Base-by-base conservation (phyloP, 805 yeast species). In the Metschnikowia hibisci region DNA sequence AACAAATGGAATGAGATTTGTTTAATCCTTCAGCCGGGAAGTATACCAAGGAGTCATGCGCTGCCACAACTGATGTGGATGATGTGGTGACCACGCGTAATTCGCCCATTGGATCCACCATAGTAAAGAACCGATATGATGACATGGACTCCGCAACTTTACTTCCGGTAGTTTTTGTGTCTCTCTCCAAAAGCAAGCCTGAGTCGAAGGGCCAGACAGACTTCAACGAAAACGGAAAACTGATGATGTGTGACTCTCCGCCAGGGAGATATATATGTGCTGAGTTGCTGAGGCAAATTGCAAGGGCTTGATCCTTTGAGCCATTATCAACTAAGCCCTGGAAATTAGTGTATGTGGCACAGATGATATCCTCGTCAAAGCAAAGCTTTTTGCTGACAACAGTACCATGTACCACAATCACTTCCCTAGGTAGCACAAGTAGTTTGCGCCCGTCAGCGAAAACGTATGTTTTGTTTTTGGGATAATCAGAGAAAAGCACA, bases 81-180 rank as follows among this genome's bases (percentile, higher is more conserved):
- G 88, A 79, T 0, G 91, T 80, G 1, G 81, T 79, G 4, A 88
- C 76, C 4, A 79, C 66, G 2, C 95, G 88, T 44, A 86, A 72
- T 4, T 87, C 93, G 2, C 79, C 77, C 47, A 84, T 64, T 0
- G 96, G 91, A 57, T 87, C 95, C 1, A 81, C 72, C 45, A 88
- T 58, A 0, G 95, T 80, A 41, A 87, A 68, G 51, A 86, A 84
- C 63, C 69, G 33, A 59, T 48, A 43, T 47, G 58, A 16, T 31
- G 40, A 37, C 7, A 63, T 46, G 7, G 36, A 14, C 12, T 15
- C 36, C 26, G 15, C 6, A 2, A 20, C 23, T 6, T 22, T 31
- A 16, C 28, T 28, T 15, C 27, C 14, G 11, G 30, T 15, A 20
- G 30, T 43, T 15, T 50, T 46, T 23, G 54, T 52, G 38, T 71